Conservation (phyloP, 306 rosid genomes). For the Vicia sativa region DNA sequence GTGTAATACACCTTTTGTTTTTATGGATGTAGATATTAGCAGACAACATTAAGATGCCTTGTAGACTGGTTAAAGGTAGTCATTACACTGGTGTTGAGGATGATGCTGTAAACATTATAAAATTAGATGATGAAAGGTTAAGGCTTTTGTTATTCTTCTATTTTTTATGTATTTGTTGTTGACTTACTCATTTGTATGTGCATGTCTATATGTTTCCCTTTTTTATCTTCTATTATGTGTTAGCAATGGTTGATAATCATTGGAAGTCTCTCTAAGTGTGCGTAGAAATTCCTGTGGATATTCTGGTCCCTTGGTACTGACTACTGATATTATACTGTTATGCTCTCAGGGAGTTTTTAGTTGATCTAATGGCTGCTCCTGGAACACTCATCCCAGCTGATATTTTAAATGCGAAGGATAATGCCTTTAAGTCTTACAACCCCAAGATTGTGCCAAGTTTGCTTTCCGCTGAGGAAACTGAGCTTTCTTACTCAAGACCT, state of each 20-base stretch:
- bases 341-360: constrained; percentile 92
- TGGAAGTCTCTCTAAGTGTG: constrained; percentile 8
- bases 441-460: constrained; percentile 56
- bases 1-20: constrained; percentile 35
- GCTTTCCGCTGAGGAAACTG: constrained; percentile 55
- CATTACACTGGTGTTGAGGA: constrained; percentile 99
- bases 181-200: constrained; percentile 8
- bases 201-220: constrained; percentile 2
- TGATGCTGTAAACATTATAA: constrained; percentile 89
- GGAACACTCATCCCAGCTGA: constrained; percentile 95
- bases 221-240: constrained; percentile 19
- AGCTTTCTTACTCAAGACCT: constrained; percentile 54
- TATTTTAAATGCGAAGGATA: constrained; percentile 63
- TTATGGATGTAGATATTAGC: constrained; percentile 79
- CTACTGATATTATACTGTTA: constrained; percentile 44
- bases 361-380: constrained; percentile 99
- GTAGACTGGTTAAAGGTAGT: constrained; percentile 95
- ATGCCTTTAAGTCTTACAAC: constrained; percentile 56
- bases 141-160: constrained; percentile 31
- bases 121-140: constrained; percentile 95
- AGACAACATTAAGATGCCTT: constrained; percentile 90
- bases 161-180: constrained; percentile 37
- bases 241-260: constrained; percentile 29
- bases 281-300: constrained; percentile 26
- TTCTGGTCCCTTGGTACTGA: constrained; percentile 39